A percentile compares a stretch with the other conserved stretches of the same genome.
Conservation (phyloP, 106 monocot genomes). For the Cymbidium sinense region DNA sequence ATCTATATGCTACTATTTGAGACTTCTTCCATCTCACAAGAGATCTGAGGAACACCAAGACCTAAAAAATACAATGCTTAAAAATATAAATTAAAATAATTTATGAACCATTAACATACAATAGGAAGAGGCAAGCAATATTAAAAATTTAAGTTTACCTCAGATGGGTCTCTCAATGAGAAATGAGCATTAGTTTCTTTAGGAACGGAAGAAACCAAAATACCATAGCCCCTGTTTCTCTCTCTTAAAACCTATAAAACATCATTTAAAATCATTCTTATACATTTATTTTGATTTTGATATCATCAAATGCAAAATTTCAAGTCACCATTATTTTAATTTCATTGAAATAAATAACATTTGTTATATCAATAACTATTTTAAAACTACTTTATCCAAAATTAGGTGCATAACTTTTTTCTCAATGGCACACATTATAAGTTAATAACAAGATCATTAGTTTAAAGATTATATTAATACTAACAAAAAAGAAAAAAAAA, state of each 20-base stretch:
- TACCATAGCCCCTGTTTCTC: slow-evolving; percentile 43
- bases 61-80: background rate
- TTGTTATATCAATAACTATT: background rate
- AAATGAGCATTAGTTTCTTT: slow-evolving; percentile 53
- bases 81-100: background rate
- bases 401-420: too few relatives aligned
- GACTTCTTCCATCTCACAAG: slow-evolving; percentile 2
- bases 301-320: too few relatives aligned
- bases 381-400: too few relatives aligned
- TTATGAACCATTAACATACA: background rate
- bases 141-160: slow-evolving; percentile 17
- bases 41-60: background rate
- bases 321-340: background rate
- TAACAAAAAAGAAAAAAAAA: too few relatives aligned
- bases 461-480: too few relatives aligned
- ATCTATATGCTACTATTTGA: background rate
- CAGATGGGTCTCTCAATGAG: slow-evolving; percentile 55
- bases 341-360: background rate
- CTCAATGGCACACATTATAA: too few relatives aligned
- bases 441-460: too few relatives aligned
- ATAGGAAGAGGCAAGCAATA: too few relatives aligned
- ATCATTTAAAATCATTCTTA: too few relatives aligned
- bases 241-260: slow-evolving; percentile 41
- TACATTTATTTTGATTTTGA: too few relatives aligned
- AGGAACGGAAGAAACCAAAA: slow-evolving; percentile 58